phyloP scores from a whole-genome alignment of 352 stramenopile species.

The Globisporangium spiculum region DNA sequence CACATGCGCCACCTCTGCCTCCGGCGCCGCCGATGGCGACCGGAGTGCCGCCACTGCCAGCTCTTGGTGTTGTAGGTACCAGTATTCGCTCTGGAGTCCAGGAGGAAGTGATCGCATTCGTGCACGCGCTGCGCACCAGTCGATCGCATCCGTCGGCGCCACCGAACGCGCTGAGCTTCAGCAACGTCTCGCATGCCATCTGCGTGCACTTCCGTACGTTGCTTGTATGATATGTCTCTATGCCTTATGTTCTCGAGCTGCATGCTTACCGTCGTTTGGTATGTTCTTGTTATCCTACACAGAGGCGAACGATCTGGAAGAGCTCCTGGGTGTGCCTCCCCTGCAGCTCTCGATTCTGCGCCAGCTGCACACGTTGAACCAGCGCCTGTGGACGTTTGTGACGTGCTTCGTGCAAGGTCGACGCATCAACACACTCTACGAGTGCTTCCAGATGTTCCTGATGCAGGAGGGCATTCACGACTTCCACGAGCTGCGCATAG shows the following conservation, averaged over 20 bases:
- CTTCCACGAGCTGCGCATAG: conserved; percentile 68
- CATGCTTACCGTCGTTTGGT: background rate
- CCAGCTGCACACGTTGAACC: conserved; percentile 61
- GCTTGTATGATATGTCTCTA: background rate
- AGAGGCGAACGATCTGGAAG: conserved; percentile 53
- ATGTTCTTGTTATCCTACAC: background rate
- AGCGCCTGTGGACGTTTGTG: conserved; percentile 80
- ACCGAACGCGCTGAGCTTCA: conserved; percentile 55
- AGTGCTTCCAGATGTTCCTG: conserved; percentile 69
- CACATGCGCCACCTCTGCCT: conserved; percentile 5
- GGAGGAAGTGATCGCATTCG: conserved; percentile 56
- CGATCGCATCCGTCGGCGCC: conserved; percentile 45
- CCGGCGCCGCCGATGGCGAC: background rate
- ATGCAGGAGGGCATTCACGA: conserved; percentile 59
- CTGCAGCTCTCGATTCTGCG: conserved; percentile 48
- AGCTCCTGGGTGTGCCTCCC: conserved; percentile 40
- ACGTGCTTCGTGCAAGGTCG: conserved; percentile 74
- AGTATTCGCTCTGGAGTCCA: conserved; percentile 24
- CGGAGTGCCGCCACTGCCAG: background rate
- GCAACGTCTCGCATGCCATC: conserved; percentile 45
- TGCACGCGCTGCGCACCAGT: conserved; percentile 48
- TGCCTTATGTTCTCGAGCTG: background rate
- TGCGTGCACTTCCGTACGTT: conserved; percentile 64
- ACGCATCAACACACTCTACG: conserved; percentile 68
- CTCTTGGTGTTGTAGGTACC: background rate